Conservation (phyloP, 2,329 filamentous ascomycete species). For the Tolypocladium paradoxum region DNA sequence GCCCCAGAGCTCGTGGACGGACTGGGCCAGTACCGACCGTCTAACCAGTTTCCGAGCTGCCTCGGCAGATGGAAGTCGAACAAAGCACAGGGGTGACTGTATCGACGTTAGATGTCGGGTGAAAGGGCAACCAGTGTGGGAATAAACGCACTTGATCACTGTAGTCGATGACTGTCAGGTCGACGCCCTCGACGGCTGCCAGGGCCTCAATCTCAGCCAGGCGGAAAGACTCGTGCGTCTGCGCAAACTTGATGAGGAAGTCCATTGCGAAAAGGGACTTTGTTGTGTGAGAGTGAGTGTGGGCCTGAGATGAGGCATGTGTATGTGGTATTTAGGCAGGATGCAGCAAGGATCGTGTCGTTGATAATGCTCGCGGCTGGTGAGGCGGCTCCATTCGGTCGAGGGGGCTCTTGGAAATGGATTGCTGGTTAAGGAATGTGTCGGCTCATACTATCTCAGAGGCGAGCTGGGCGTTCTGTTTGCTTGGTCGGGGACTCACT, state of each 20-base stretch:
- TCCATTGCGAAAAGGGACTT: slow-evolving; percentile 37
- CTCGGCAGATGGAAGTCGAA: slow-evolving; percentile 54
- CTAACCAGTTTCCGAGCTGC: slow-evolving; percentile 57
- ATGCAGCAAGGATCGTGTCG: neutral
- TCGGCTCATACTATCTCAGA: neutral
- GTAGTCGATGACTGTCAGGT: slow-evolving; percentile 67
- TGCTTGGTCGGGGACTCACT: neutral
- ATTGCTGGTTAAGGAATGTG: neutral
- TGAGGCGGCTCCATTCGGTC: neutral
- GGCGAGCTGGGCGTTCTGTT: neutral
- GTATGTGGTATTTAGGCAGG: neutral
- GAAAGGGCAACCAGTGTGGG: slow-evolving; percentile 1
- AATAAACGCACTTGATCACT: slow-evolving; percentile 51
- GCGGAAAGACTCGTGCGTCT: slow-evolving; percentile 85
- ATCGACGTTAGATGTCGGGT: slow-evolving; percentile 7
- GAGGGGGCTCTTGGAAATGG: neutral
- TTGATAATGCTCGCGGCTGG: neutral
- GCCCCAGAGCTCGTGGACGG: slow-evolving; percentile 86
- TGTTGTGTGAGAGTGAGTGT: neutral
- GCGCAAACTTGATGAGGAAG: slow-evolving; percentile 81
- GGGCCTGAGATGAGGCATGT: neutral
- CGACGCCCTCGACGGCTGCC: slow-evolving; percentile 54
- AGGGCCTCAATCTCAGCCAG: slow-evolving; percentile 74
- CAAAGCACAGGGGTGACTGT: slow-evolving; percentile 78
- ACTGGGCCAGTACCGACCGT: slow-evolving; percentile 72